These are phyloP conservation scores for Tremellales sp. DNA, from an alignment of 1,284 basidiomycete genomes.

Conservation along the genomic window DNA sequence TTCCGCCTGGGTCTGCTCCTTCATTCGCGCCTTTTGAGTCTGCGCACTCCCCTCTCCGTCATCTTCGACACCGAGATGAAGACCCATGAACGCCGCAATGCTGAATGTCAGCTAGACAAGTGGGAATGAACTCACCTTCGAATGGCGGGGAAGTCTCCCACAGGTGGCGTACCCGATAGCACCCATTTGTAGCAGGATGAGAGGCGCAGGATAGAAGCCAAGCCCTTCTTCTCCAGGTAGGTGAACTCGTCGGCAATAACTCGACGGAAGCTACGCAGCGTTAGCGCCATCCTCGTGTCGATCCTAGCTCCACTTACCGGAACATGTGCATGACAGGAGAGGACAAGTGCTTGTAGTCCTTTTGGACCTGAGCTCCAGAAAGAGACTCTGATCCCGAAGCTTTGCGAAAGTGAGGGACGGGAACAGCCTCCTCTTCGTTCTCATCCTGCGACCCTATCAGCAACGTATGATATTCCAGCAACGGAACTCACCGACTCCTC, in stretches of 20 bases:
- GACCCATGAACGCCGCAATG: conserved; percentile 76
- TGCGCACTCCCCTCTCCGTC: conserved; percentile 74
- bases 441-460: conserved; percentile 13
- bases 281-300: not conserved
- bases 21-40: conserved; percentile 70
- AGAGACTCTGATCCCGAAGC: conserved; percentile 24
- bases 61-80: conserved; percentile 86
- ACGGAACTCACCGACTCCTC: conserved; percentile 49
- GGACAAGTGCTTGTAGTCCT: conserved; percentile 73
- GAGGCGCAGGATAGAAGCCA: conserved; percentile 71
- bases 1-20: conserved; percentile 84
- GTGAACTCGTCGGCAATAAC: conserved; percentile 94
- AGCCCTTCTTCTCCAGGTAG: conserved; percentile 76
- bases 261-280: conserved; percentile 59
- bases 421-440: conserved; percentile 22
- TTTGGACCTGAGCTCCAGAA: conserved; percentile 58
- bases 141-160: conserved; percentile 82
- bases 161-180: conserved; percentile 91
- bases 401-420: conserved; percentile 30
- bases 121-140: conserved; percentile 57
- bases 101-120: conserved; percentile 19
- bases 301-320: conserved; percentile 48
- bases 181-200: conserved; percentile 84
- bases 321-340: conserved; percentile 87
- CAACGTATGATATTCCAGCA: not conserved